A percentile compares a stretch with the other conserved stretches of the same genome.
phyloP scores from a whole-genome alignment of 106 monocot genomes.

The Allium fistulosum region DNA sequence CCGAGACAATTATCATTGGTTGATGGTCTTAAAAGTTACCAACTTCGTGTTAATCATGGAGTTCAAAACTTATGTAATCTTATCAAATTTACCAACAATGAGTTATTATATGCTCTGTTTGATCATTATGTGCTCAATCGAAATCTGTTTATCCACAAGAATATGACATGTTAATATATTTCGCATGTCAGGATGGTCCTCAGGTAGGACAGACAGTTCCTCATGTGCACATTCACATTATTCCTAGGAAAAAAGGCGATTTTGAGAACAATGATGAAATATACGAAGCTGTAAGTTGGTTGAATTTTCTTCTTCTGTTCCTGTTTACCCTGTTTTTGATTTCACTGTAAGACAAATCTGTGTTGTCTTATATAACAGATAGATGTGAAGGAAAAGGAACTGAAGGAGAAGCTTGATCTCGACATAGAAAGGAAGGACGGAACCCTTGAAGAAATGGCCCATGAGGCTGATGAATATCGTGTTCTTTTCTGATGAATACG shows the following conservation, averaged over 20 bases:
- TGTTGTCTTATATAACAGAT: constrained; percentile 30
- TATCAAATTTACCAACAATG: too few species aligned
- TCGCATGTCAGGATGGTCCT: constrained; percentile 61
- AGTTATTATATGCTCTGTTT: too few species aligned
- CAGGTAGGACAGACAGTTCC: constrained; percentile 91
- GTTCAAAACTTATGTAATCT: too few species aligned
- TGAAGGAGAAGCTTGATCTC: constrained; percentile 78
- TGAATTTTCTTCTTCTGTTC: not conserved
- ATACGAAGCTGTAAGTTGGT: constrained; percentile 62
- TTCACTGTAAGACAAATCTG: not conserved
- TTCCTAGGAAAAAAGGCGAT: constrained; percentile 79
- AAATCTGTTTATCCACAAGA: too few species aligned
- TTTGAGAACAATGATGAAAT: constrained; percentile 98
- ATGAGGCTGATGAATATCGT: constrained; percentile 75
- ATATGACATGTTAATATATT: too few species aligned
- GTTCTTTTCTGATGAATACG: constrained; percentile 39
- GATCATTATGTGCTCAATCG: too few species aligned
- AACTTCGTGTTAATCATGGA: too few species aligned
- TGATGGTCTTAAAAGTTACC: too few species aligned
- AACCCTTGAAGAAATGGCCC: constrained; percentile 59
- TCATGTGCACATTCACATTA: constrained; percentile 89
- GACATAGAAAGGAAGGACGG: constrained; percentile 78
- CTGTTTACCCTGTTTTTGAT: not conserved
- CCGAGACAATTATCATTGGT: too few species aligned
- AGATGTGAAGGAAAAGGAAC: constrained; percentile 62